Base-by-base conservation (phyloP, 2,329 filamentous ascomycete species). In the Trichophyton mentagrophytes region DNA sequence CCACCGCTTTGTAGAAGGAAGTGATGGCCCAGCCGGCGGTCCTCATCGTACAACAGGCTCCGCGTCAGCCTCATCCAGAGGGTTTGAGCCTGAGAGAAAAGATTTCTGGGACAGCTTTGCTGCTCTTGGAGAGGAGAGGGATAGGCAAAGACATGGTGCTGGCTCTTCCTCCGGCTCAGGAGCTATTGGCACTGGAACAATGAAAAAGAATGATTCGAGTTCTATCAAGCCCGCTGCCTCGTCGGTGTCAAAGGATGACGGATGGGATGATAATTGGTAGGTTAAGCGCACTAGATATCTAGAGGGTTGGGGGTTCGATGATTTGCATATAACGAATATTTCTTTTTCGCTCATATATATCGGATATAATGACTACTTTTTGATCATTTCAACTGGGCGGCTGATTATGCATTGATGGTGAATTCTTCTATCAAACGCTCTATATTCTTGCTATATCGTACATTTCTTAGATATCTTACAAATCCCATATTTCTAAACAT, bases 71-170 rank as follows among this genome's bases (percentile, higher is more conserved):
- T 60, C 61, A 44, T 66, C 69, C n/a, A 69, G 70, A 30, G 69
- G 70, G 4, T 67, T 71, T 78, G 80, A 87, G 72, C 82, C 82
- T 6, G 83, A 85, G 63, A 88, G 86, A 74, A 87, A 87, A 71
- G 87, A 88, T 66, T 96, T 96, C 74, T 96, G 91, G 91, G 91
- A 96, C 71, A 87, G 87, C 66, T 96, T 97, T 74, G 86, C 90
- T 0, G 83, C 82, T 30, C 73, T 86, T 27, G 86, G 84, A 0
- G 63, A 65, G 13, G 64, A 73, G 60, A 67, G 72, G 57, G 62
- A 20, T 62, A 72, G 60, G 66, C 70, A 57, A 65, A 47, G 62
- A 40, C 33, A 38, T 38, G 62, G 60, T 42, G 76, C 67, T 25
- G 70, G 66, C 36, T 13, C 22, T 33, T 7, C 40, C 13, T 20